Conservation (phyloP, 352 stramenopile species). For the Globisporangium cylindrosporum region DNA sequence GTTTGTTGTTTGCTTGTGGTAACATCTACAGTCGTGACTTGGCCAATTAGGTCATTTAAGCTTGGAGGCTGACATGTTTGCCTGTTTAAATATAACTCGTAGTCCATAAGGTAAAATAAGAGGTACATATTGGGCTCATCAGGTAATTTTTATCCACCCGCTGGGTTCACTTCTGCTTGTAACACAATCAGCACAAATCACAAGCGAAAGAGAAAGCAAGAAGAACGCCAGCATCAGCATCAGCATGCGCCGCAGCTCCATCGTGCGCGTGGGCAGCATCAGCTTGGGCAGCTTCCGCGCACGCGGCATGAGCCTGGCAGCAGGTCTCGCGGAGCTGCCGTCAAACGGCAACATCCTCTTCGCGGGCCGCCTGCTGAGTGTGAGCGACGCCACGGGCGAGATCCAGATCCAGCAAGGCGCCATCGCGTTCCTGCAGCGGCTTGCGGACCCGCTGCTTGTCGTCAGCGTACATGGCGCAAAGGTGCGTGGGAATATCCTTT, state of each 20-base stretch:
- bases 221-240: neutral
- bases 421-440: slow-evolving; percentile 68
- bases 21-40: too few relatives aligned
- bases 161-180: neutral
- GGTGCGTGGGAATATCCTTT: slow-evolving; percentile 13
- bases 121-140: too few relatives aligned
- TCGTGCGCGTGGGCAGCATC: slow-evolving; percentile 21
- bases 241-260: slow-evolving; percentile 7
- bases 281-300: neutral
- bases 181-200: neutral
- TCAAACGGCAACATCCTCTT: slow-evolving; percentile 53
- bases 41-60: too few relatives aligned
- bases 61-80: too few relatives aligned
- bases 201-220: neutral
- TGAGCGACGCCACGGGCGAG: slow-evolving; percentile 36
- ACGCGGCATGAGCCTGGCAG: slow-evolving; percentile 5
- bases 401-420: slow-evolving; percentile 73
- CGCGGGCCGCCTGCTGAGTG: slow-evolving; percentile 54
- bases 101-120: too few relatives aligned
- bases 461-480: slow-evolving; percentile 66
- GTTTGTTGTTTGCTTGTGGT: too few relatives aligned
- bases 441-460: slow-evolving; percentile 61
- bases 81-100: too few relatives aligned
- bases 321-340: slow-evolving; percentile 7
- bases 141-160: too few relatives aligned